Evolutionary conservation across 495 filamentous ascomycete species (phyloP).

Genomic region (Pseudevernia furfuracea): DNA sequence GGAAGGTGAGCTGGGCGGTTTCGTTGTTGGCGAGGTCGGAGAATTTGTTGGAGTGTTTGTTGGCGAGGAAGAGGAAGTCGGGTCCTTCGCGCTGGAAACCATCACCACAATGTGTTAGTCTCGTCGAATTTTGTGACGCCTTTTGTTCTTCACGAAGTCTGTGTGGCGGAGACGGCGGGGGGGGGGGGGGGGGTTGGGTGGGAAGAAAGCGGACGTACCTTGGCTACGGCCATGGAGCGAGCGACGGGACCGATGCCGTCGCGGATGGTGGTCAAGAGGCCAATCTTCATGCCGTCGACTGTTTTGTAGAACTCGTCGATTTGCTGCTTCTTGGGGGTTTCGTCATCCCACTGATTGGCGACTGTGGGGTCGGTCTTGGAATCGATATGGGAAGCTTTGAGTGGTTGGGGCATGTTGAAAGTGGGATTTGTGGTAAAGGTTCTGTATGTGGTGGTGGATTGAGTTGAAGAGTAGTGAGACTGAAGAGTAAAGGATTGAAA

Average conservation of each 20-base stretch:
- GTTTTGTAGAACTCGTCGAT: constrained; percentile 31
- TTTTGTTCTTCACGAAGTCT: too few species aligned
- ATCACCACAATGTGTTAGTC: too few species aligned
- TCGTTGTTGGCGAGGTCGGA: constrained; percentile 32
- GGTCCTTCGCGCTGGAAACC: constrained; percentile 35
- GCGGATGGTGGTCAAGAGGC: constrained; percentile 31
- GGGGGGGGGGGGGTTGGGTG: too few species aligned
- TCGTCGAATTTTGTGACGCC: too few species aligned
- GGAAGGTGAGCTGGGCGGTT: constrained; percentile 34
- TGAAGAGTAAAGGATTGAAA: neutral
- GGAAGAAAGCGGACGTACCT: constrained; percentile 8
- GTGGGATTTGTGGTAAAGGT: constrained; percentile 1
- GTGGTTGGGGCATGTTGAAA: constrained; percentile 30
- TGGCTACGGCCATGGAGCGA: constrained; percentile 39
- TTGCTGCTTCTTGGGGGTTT: constrained; percentile 31
- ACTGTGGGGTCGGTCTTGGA: constrained; percentile 34
- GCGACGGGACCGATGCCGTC: constrained; percentile 31
- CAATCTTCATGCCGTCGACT: constrained; percentile 30
- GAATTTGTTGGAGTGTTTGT: constrained; percentile 39
- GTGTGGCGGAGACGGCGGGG: too few species aligned
- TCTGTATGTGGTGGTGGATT: neutral
- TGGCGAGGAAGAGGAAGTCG: constrained; percentile 42
- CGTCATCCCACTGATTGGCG: constrained; percentile 31
- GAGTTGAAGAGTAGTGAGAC: neutral
- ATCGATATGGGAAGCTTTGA: constrained; percentile 27